Evolutionary conservation across 1,284 basidiomycete genomes (phyloP), one percentile per base, ranked within the genome.

Genomic region (Irpex sp.): DNA sequence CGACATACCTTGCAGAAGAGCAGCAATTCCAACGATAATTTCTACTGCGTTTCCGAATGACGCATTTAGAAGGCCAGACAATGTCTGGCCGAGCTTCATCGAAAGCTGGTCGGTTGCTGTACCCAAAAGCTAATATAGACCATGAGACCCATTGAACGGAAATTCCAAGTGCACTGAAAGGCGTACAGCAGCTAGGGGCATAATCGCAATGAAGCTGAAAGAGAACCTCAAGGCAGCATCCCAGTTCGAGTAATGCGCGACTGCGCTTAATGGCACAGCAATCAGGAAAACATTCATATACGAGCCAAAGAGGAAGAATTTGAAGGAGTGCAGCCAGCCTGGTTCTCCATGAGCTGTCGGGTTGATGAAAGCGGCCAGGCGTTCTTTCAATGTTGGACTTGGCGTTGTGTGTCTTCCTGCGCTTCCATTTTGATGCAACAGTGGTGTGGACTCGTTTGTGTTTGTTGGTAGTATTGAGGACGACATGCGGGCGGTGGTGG

Each of bases 81-180:
- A 78, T 0, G 93, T 95, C 71, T 92, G 86, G 3, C 93, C 93
- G 38, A 95, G 79, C 69, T 86, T 87, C 64, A 88, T 73, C 0
- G 92, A 91, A 74, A 94, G 82, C 74, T 96, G 92, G 66, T 97
- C 93, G 0, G 94, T 97, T 3, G 92, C 88, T 68, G 94, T 91
- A 13, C 94, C 94, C 3, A 94, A 83, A 54, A 94, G 79, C 85
- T 71, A 15, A 44, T 52, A 57, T 34, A 15, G 51, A 7, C 13
- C 11, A 31, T 31, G 51, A 17, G 17, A 17, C 7, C 26, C 26
- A 11, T 34, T 34, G 6, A 34, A 31, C 26, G 19, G 26, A 11
- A 21, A 21, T 54, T 17, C n/a, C 11, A 54, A 11, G 26, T 11
- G 17, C 17, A 21, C 34, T 31, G 1, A 4, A n/a, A 15, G 63